Evolutionary conservation across 805 yeast species (phyloP).

Genomic region (Wickerhamomyces xylosicus): DNA sequence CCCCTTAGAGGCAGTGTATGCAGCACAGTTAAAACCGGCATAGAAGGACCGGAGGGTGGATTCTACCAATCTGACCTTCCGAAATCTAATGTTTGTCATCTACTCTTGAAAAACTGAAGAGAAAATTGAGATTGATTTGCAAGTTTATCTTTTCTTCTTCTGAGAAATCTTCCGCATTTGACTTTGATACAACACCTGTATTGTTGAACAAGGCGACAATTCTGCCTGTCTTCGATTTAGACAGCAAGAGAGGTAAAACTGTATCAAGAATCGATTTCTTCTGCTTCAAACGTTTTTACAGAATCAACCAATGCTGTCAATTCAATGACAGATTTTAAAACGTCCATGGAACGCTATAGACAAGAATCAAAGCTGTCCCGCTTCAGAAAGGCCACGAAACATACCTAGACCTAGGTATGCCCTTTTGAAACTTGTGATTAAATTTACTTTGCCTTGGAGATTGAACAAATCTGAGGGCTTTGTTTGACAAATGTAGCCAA

Average conservation of each 20-base stretch:
- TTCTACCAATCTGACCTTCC: conserved; percentile 48
- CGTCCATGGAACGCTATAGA: conserved; percentile 15
- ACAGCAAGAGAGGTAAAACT: conserved; percentile 27
- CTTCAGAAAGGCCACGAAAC: conserved; percentile 75
- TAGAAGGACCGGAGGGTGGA: conserved; percentile 43
- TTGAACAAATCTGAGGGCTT: conserved; percentile 49
- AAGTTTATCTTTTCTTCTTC: conserved; percentile 57
- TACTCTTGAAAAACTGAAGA: conserved; percentile 65
- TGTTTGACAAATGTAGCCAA: background rate
- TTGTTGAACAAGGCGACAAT: conserved; percentile 80
- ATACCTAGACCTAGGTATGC: conserved; percentile 80
- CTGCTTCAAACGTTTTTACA: conserved; percentile 36
- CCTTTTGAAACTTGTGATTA: conserved; percentile 72
- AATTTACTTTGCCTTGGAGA: conserved; percentile 72
- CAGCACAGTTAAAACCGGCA: conserved; percentile 30
- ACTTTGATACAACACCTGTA: conserved; percentile 75
- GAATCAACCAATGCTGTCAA: conserved; percentile 46
- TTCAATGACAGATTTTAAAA: conserved; percentile 7
- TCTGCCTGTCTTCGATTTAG: conserved; percentile 49
- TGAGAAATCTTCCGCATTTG: conserved; percentile 30
- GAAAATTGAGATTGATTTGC: conserved; percentile 66
- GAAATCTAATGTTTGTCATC: conserved; percentile 55
- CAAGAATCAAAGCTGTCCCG: conserved; percentile 71
- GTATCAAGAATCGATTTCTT: conserved; percentile 13
- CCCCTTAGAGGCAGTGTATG: conserved; percentile 81